phyloP scores from a whole-genome alignment of 225 moss, liverwort and hornwort genomes.

The Rhytidiadelphus loreus region DNA sequence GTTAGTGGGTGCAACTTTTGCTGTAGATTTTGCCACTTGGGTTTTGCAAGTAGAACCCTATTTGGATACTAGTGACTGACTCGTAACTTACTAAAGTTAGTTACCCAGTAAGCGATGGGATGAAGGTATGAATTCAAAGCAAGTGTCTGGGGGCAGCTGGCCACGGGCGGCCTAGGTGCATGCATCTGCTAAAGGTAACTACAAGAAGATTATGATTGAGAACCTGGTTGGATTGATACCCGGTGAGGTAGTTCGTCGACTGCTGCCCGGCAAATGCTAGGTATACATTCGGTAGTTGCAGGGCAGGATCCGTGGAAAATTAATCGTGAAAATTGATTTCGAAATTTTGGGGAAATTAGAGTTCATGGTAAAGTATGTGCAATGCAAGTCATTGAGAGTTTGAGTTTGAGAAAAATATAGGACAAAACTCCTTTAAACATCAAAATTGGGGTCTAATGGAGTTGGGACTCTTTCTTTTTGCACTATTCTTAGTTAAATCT shows the following conservation, averaged over 20 bases:
- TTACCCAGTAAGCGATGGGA: neutral
- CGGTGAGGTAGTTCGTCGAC: neutral
- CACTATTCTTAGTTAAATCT: no score
- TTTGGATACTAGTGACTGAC: neutral
- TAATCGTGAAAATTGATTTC: neutral
- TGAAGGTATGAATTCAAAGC: neutral
- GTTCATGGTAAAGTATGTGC: no score
- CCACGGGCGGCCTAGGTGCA: neutral
- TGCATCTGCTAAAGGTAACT: neutral
- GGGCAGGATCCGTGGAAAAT: neutral
- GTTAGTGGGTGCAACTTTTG: neutral
- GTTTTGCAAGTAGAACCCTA: neutral
- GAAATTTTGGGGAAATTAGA: neutral
- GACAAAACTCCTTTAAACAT: no score
- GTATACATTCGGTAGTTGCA: neutral
- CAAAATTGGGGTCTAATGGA: no score
- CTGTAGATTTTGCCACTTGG: neutral
- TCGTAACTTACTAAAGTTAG: neutral
- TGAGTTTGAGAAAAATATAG: no score
- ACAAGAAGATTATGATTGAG: neutral
- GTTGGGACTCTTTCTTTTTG: no score
- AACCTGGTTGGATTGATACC: neutral
- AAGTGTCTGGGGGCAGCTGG: neutral
- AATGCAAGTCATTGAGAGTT: no score
- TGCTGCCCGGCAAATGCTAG: neutral